These are phyloP conservation scores for Panicum hallii DNA, from an alignment of 202 grass and related monocot species.

Conservation along the genomic window DNA sequence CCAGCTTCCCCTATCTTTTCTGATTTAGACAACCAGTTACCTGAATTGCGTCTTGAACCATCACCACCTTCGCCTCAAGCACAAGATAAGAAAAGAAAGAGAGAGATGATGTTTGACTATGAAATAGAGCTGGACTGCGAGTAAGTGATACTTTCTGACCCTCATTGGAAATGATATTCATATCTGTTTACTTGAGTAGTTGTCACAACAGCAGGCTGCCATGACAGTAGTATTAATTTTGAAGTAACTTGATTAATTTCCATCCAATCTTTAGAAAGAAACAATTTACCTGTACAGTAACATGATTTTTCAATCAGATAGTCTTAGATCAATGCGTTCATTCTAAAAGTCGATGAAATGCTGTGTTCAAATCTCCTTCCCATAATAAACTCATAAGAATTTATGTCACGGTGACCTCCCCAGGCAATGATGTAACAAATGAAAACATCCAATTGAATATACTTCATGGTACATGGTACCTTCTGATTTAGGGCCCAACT, in stretches of 20 bases:
- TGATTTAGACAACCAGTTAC: conserved; percentile 42
- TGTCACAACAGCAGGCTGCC: background rate
- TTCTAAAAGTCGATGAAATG: background rate
- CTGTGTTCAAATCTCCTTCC: background rate
- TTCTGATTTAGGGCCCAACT: background rate
- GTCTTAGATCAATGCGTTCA: background rate
- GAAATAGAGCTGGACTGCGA: conserved; percentile 48
- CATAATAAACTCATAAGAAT: background rate
- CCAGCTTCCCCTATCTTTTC: conserved; percentile 1
- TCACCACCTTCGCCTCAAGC: conserved; percentile 48
- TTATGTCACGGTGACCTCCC: background rate
- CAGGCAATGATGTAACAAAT: background rate
- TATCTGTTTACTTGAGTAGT: conserved; percentile 17
- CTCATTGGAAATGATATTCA: conserved; percentile 15
- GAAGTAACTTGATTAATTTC: background rate
- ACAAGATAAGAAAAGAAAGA: conserved; percentile 59
- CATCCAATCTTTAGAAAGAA: conserved; percentile 1
- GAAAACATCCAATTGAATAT: conserved; percentile 13
- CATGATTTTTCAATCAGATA: no score
- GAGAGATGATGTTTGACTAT: conserved; percentile 56
- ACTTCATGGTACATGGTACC: background rate
- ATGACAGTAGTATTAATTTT: conserved; percentile 5
- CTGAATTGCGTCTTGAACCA: conserved; percentile 54
- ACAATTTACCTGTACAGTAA: background rate
- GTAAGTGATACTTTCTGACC: conserved; percentile 52